A percentile compares a stretch with the other conserved stretches of the same genome.
Evolutionary conservation across 2,329 filamentous ascomycete genomes (phyloP).

Genomic region (Talaromyces sp.): DNA sequence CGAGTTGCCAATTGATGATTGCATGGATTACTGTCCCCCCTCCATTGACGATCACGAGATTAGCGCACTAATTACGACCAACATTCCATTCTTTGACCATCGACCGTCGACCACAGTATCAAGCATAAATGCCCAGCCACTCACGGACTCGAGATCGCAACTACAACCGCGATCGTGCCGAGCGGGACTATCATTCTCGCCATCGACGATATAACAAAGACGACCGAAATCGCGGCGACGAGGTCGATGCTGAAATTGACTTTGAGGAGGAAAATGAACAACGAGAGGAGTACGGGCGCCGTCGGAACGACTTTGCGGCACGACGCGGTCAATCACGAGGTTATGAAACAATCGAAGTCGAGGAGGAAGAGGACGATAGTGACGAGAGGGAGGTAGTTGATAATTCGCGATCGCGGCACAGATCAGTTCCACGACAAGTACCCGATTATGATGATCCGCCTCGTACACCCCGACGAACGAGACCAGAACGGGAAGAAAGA

Average conservation of each 20-base stretch:
- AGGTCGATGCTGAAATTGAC: slow-evolving; percentile 14
- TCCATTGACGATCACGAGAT: background rate
- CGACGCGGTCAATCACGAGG: slow-evolving; percentile 24
- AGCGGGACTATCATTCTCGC: slow-evolving; percentile 30
- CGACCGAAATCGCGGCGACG: slow-evolving; percentile 19
- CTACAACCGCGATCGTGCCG: slow-evolving; percentile 25
- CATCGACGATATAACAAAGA: slow-evolving; percentile 31
- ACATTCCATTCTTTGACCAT: background rate
- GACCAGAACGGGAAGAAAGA: slow-evolving; percentile 26
- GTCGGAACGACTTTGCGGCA: slow-evolving; percentile 16
- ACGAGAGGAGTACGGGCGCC: slow-evolving; percentile 15
- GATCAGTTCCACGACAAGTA: background rate
- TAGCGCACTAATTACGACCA: background rate
- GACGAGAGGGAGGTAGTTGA: background rate
- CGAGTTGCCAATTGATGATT: background rate
- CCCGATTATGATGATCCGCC: slow-evolving; percentile 1
- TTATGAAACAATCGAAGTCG: slow-evolving; percentile 20
- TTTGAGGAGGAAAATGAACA: slow-evolving; percentile 7
- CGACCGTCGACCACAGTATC: background rate
- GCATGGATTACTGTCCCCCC: background rate
- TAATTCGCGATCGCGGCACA: slow-evolving; percentile 3
- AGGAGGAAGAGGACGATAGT: slow-evolving; percentile 21
- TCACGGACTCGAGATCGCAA: slow-evolving; percentile 35
- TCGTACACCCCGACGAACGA: slow-evolving; percentile 29
- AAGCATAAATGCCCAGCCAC: slow-evolving; percentile 32